phyloP scores from a whole-genome alignment of 495 filamentous ascomycete genomes.

The Pyrenula aspistea region DNA sequence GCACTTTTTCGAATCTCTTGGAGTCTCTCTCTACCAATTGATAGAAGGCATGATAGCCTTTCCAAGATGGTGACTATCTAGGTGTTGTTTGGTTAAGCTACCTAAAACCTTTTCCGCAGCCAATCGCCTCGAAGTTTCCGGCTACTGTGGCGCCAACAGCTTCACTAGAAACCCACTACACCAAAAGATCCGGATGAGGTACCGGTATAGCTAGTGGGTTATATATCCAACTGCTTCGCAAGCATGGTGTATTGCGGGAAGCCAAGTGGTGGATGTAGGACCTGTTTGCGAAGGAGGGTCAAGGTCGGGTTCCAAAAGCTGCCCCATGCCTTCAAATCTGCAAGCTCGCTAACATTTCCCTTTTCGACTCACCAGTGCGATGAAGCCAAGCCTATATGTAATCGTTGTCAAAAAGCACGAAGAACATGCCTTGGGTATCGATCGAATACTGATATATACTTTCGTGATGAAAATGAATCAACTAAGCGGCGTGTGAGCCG shows the following conservation, averaged over 20 bases:
- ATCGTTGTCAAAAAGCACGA: background rate
- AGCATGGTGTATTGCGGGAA: background rate
- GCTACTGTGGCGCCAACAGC: background rate
- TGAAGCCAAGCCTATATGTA: background rate
- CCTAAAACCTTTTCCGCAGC: background rate
- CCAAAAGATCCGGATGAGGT: background rate
- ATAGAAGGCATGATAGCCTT: too few species aligned
- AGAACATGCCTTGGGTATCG: background rate
- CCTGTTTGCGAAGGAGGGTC: background rate
- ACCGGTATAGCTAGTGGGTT: too few species aligned
- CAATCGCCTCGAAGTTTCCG: too few species aligned
- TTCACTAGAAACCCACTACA: background rate
- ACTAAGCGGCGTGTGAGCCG: background rate
- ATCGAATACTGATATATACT: background rate
- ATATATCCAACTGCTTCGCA: background rate
- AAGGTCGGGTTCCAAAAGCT: background rate
- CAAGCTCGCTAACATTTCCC: background rate
- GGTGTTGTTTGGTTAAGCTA: background rate
- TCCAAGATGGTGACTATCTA: background rate
- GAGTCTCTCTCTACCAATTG: too few species aligned
- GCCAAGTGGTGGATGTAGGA: background rate
- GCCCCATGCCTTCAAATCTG: too few species aligned
- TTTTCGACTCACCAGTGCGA: background rate
- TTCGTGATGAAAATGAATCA: background rate
- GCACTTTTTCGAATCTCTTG: too few species aligned